A percentile compares a stretch with the other conserved stretches of the same genome.
phyloP scores from a whole-genome alignment of 768 basidiomycete genomes.

The Leccinum aurantiacum region DNA sequence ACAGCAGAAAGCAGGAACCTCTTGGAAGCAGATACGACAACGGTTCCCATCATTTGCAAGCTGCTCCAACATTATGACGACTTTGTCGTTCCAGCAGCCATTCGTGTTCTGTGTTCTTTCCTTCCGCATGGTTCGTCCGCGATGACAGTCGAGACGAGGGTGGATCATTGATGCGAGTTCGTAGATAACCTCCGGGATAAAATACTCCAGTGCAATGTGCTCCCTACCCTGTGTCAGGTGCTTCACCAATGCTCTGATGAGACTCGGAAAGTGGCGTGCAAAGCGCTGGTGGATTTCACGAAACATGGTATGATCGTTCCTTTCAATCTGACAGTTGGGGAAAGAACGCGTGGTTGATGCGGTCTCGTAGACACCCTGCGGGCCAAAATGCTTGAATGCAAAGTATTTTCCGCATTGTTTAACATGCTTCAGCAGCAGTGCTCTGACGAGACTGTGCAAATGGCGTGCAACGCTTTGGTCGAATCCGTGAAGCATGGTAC shows the following conservation, averaged over 20 bases:
- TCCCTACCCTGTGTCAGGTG: conserved; percentile 20
- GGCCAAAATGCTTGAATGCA: too few relatives aligned
- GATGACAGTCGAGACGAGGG: background rate
- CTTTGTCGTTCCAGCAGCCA: conserved; percentile 29
- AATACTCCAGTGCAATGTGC: conserved; percentile 14
- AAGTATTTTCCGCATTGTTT: too few relatives aligned
- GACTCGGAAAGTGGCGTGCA: too few relatives aligned
- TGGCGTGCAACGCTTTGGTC: too few relatives aligned
- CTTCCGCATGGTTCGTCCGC: conserved; percentile 19
- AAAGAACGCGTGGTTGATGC: too few relatives aligned
- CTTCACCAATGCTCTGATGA: conserved; percentile 13
- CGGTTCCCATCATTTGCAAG: conserved; percentile 10
- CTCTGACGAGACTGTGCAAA: too few relatives aligned
- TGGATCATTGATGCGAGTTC: background rate
- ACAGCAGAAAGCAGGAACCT: conserved; percentile 1
- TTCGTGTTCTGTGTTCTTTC: conserved; percentile 24
- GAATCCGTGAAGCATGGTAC: too few relatives aligned
- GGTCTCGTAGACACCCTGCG: too few relatives aligned
- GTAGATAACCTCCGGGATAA: conserved; percentile 20
- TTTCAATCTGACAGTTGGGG: too few relatives aligned
- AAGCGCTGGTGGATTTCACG: too few relatives aligned
- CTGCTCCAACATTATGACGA: conserved; percentile 24
- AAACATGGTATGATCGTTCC: too few relatives aligned
- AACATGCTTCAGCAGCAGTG: accelerated
- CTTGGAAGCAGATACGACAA: conserved; percentile 1